Conservation (phyloP, 2,329 filamentous ascomycete species). For the Botrytis squamosa region DNA sequence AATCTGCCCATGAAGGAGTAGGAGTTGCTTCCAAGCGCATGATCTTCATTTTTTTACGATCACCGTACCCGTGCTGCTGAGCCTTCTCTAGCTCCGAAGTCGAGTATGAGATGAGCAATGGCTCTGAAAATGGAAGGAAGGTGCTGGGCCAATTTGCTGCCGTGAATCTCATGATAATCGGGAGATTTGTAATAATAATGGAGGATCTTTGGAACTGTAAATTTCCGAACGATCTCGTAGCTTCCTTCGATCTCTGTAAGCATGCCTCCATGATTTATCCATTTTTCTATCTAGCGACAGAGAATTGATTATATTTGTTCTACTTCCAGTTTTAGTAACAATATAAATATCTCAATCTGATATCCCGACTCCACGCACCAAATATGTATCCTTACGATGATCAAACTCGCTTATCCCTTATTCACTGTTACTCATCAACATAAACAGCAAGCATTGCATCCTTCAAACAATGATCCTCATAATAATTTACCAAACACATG, state of each 20-base stretch:
- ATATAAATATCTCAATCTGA: neutral
- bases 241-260: neutral
- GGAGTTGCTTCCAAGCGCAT: neutral
- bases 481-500: neutral
- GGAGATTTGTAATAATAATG: neutral
- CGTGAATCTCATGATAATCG: neutral
- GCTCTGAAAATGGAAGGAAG: neutral
- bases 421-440: neutral
- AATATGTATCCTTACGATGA: neutral
- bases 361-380: neutral
- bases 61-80: neutral
- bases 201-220: neutral
- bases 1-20: neutral
- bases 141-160: neutral
- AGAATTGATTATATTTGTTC: neutral
- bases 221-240: neutral
- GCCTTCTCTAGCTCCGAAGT: neutral
- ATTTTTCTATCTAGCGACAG: neutral
- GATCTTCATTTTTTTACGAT: neutral
- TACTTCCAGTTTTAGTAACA: neutral
- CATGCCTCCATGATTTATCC: neutral
- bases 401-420: conserved; percentile 1
- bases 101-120: neutral
- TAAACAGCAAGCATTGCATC: neutral
- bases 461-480: neutral